Conservation (phyloP, 352 stramenopile species). For the Globisporangium paroecandrum region DNA sequence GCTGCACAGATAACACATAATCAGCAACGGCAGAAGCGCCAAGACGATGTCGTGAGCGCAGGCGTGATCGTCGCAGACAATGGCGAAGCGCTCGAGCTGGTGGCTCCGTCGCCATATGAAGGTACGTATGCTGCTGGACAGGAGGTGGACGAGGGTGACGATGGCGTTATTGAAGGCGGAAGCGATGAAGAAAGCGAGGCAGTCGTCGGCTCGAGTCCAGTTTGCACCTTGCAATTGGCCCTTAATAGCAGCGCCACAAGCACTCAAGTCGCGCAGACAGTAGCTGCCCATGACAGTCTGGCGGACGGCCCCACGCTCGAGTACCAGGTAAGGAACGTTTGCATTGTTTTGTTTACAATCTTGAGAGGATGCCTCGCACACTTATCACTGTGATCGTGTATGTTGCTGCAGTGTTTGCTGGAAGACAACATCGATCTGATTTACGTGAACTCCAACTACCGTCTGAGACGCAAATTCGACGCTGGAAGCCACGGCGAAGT, state of each 20-base stretch:
- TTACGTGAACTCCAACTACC: constrained; percentile 75
- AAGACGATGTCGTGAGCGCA: neutral
- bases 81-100: constrained; percentile 19
- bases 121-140: neutral
- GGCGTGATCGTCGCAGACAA: constrained; percentile 6
- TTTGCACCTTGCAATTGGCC: constrained; percentile 20
- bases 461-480: constrained; percentile 77
- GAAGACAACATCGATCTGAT: constrained; percentile 57
- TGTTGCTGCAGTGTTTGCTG: constrained; percentile 30
- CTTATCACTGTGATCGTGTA: no score
- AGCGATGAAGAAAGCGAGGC: neutral
- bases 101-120: constrained; percentile 7
- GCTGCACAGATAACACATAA: constrained; percentile 1
- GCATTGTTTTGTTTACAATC: neutral
- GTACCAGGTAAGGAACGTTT: constrained; percentile 38
- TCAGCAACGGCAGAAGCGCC: constrained; percentile 19
- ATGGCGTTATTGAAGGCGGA: neutral
- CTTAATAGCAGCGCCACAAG: constrained; percentile 12
- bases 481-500: constrained; percentile 85
- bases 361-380: no score
- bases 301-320: constrained; percentile 60
- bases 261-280: constrained; percentile 7
- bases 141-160: neutral
- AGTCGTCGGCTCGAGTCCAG: neutral
- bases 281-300: neutral